Conservation (phyloP, 345 rosid species). For the Salix suchowensis region DNA sequence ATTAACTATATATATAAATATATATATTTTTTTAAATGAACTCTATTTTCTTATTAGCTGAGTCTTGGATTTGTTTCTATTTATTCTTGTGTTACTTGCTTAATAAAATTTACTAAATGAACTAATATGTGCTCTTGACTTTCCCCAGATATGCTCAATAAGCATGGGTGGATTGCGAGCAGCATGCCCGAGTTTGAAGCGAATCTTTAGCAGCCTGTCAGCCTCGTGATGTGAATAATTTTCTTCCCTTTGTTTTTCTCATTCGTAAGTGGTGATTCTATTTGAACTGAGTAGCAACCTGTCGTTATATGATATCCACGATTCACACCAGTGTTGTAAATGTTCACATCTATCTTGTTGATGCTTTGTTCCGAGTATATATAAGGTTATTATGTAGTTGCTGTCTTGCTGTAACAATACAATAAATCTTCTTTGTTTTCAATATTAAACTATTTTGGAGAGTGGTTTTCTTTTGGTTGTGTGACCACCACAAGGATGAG, state of each 20-base stretch:
- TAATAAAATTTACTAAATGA: background rate
- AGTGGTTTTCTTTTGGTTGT: background rate
- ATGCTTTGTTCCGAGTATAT: background rate
- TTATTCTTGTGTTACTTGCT: background rate
- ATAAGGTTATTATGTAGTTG: background rate
- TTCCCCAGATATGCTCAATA: conserved; percentile 52
- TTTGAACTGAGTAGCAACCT: background rate
- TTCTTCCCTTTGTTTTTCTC: background rate
- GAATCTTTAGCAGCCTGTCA: conserved; percentile 58
- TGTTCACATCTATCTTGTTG: background rate
- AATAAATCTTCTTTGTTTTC: background rate
- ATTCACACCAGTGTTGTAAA: background rate
- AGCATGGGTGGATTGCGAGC: conserved; percentile 66
- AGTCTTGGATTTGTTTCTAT: background rate
- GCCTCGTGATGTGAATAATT: conserved; percentile 2
- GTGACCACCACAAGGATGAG: background rate
- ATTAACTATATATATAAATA: background rate
- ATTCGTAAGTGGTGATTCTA: background rate
- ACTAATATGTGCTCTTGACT: background rate
- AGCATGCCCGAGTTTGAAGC: conserved; percentile 77
- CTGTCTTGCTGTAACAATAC: background rate
- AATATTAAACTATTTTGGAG: background rate
- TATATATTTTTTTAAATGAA: background rate
- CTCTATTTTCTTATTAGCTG: background rate
- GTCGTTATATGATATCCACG: background rate